phyloP scores from a whole-genome alignment of 1,284 basidiomycete species.

The Retiboletus flavoniger region DNA sequence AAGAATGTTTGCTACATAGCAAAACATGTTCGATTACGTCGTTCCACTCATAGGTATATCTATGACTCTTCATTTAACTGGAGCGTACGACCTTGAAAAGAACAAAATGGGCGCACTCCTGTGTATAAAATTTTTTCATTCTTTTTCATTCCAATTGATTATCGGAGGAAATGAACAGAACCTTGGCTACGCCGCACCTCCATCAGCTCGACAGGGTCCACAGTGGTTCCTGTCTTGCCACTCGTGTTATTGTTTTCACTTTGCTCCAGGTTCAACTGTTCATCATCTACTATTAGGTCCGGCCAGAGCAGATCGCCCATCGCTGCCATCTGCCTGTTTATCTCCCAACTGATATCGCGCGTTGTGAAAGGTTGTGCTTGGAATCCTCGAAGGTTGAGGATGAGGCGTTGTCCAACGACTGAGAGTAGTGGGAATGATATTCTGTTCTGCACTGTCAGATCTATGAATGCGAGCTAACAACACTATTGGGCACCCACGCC shows the following conservation, averaged over 20 bases:
- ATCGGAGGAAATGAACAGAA: not conserved
- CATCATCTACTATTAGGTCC: not conserved
- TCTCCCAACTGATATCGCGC: slow-evolving; percentile 12
- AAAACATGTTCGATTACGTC: no score
- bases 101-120: no score
- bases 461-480: not conserved
- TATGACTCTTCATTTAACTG: no score
- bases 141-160: not conserved
- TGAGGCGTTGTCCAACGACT: slow-evolving; percentile 15
- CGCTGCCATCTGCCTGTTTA: slow-evolving; percentile 16
- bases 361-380: not conserved
- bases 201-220: not conserved
- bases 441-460: slow-evolving; percentile 1
- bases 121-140: no score
- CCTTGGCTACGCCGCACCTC: not conserved
- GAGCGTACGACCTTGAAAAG: no score
- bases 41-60: no score
- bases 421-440: slow-evolving; percentile 8
- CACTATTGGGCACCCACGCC: not conserved
- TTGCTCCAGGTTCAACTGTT: not conserved
- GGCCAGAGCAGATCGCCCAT: slow-evolving; percentile 1
- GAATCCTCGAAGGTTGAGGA: slow-evolving; percentile 20
- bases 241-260: not conserved
- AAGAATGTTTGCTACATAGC: no score
- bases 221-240: not conserved